Conservation (phyloP, 371 early-diverging fungal species). For the Rozella allomycis region DNA sequence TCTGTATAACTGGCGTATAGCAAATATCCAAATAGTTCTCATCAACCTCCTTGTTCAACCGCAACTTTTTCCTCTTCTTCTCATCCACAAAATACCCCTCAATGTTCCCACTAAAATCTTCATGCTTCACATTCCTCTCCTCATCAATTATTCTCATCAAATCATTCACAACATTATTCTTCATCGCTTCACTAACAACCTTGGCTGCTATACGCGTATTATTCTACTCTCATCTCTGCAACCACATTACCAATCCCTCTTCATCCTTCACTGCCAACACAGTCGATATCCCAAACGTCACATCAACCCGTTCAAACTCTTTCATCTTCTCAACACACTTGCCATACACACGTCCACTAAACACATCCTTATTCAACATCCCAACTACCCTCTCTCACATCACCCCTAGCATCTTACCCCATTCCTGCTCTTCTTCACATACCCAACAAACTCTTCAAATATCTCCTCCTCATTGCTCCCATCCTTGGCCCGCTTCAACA, state of each 20-base stretch:
- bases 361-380: background rate
- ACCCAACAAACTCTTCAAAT: conserved; percentile 3
- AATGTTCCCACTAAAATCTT: conserved; percentile 47
- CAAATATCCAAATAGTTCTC: conserved; percentile 58
- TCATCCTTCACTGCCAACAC: conserved; percentile 71
- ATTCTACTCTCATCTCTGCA: conserved; percentile 18
- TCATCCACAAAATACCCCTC: conserved; percentile 47
- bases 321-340: conserved; percentile 23
- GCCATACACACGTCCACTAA: background rate
- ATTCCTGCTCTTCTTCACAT: background rate
- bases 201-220: conserved; percentile 46
- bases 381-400: conserved; percentile 10
- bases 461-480: conserved; percentile 11
- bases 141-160: conserved; percentile 67
- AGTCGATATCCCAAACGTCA: conserved; percentile 42
- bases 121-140: conserved; percentile 67
- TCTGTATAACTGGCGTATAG: conserved; percentile 85
- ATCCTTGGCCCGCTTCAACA: conserved; percentile 53
- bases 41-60: conserved; percentile 5
- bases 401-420: conserved; percentile 11
- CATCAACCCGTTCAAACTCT: conserved; percentile 28
- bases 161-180: conserved; percentile 57
- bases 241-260: conserved; percentile 43
- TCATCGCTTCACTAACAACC: conserved; percentile 49
- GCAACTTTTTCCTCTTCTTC: conserved; percentile 31